Evolutionary conservation across 306 rosid species (phyloP).

Genomic region (Fagus crenata): DNA sequence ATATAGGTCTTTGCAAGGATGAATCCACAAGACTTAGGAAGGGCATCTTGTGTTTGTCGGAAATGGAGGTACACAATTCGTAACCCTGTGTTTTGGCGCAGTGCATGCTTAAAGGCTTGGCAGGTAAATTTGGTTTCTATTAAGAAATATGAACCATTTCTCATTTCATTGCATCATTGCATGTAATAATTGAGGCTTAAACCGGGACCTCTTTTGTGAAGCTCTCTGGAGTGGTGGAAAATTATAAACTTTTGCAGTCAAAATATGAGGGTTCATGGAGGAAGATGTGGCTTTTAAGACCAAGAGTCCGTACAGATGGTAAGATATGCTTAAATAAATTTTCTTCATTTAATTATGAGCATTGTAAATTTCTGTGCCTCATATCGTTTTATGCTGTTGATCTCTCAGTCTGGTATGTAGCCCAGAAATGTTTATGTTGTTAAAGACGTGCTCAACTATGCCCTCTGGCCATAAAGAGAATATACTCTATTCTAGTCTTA

Average conservation of each 20-base stretch:
- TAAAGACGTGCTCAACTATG: not conserved
- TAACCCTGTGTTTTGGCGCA: constrained; percentile 92
- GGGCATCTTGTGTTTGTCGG: constrained; percentile 88
- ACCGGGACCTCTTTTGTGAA: constrained; percentile 37
- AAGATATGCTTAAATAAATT: constrained; percentile 19
- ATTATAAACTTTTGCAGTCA: constrained; percentile 73
- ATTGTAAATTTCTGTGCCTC: constrained; percentile 12
- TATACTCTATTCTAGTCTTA: not conserved
- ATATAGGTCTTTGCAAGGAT: constrained; percentile 73
- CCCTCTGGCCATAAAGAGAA: not conserved
- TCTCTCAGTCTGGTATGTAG: not conserved
- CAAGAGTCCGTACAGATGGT: constrained; percentile 93
- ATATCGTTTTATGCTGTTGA: constrained; percentile 4
- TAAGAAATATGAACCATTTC: constrained; percentile 13
- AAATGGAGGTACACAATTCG: constrained; percentile 93
- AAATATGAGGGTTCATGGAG: constrained; percentile 83
- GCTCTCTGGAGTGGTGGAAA: constrained; percentile 73
- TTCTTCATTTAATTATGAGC: constrained; percentile 10
- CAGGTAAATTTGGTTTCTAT: constrained; percentile 61
- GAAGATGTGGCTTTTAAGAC: constrained; percentile 91
- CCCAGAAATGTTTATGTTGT: not conserved
- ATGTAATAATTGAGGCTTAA: constrained; percentile 25
- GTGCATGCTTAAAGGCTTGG: constrained; percentile 96
- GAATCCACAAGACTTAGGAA: constrained; percentile 83
- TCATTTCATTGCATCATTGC: constrained; percentile 21